These are phyloP conservation scores for Botrytis hyacinthi DNA, from an alignment of 2,329 filamentous ascomycete genomes.

Conservation along the genomic window DNA sequence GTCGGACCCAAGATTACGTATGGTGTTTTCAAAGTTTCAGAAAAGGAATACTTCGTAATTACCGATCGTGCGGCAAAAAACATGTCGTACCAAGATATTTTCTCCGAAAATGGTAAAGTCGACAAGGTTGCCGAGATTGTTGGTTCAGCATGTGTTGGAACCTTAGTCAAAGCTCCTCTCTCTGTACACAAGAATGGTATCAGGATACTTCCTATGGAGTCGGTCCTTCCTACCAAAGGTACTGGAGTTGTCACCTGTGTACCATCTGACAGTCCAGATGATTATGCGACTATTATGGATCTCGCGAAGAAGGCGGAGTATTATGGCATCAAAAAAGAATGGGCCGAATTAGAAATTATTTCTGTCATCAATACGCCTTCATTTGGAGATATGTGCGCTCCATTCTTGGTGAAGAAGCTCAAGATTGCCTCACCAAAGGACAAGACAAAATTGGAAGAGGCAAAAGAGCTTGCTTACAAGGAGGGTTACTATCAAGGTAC, in stretches of 20 bases:
- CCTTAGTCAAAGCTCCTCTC: conserved; percentile 84
- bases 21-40: conserved; percentile 76
- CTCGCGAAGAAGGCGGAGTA: conserved; percentile 93
- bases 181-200: conserved; percentile 82
- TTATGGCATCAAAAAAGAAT: conserved; percentile 95
- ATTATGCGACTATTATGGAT: conserved; percentile 85
- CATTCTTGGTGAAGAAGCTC: conserved; percentile 80
- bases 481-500: conserved; percentile 95
- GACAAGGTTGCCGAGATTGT: conserved; percentile 72
- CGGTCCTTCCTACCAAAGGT: conserved; percentile 87
- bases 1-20: conserved; percentile 88
- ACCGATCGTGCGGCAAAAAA: conserved; percentile 84
- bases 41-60: conserved; percentile 79
- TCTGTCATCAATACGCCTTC: conserved; percentile 87
- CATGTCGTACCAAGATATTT: conserved; percentile 92
- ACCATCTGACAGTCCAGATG: conserved; percentile 92
- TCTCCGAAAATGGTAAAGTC: conserved; percentile 72
- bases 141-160: conserved; percentile 80
- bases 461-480: conserved; percentile 95
- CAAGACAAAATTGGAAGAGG: conserved; percentile 81
- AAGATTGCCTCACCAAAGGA: conserved; percentile 98
- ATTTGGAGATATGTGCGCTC: conserved; percentile 82
- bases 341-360: conserved; percentile 85
- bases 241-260: conserved; percentile 96
- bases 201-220: conserved; percentile 91